Conservation (phyloP, 1,284 basidiomycete genomes). For the Clitocybe nebularis region DNA sequence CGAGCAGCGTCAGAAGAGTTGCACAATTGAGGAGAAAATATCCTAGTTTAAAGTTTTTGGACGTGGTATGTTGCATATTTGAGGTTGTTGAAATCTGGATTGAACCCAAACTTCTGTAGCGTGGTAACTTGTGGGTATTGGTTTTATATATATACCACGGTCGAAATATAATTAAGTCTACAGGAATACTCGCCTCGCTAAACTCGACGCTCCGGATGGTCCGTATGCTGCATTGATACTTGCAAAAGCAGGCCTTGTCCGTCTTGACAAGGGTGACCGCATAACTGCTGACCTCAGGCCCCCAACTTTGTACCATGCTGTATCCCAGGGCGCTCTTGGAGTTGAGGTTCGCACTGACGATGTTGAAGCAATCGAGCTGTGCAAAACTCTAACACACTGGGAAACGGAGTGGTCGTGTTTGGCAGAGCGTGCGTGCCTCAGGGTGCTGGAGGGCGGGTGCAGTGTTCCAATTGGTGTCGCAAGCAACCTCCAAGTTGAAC, state of each 20-base stretch:
- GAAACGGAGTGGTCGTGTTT: conserved; percentile 71
- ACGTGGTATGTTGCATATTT: conserved; percentile 66
- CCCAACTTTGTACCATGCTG: conserved; percentile 83
- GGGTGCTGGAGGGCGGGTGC: conserved; percentile 93
- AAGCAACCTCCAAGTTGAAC: conserved; percentile 44
- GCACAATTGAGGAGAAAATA: conserved; percentile 86
- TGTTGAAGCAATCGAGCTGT: conserved; percentile 54
- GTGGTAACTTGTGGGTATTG: conserved; percentile 72
- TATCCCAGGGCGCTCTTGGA: conserved; percentile 91
- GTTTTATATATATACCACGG: too few relatives aligned
- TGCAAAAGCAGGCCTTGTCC: conserved; percentile 91
- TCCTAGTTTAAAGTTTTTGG: conserved; percentile 80
- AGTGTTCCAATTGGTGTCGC: conserved; percentile 94
- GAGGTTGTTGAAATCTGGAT: conserved; percentile 9
- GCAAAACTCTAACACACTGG: conserved; percentile 69
- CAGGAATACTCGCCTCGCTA: conserved; percentile 86
- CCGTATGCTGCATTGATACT: conserved; percentile 90
- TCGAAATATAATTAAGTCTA: too few relatives aligned
- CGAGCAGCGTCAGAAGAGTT: conserved; percentile 89
- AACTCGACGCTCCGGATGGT: conserved; percentile 85
- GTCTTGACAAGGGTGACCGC: conserved; percentile 74
- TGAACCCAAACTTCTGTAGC: conserved; percentile 35
- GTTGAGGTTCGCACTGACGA: conserved; percentile 85
- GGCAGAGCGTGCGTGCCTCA: conserved; percentile 85
- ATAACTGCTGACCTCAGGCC: conserved; percentile 76